phyloP scores from a whole-genome alignment of 352 stramenopile genomes.

The Phytophthora hibernalis region DNA sequence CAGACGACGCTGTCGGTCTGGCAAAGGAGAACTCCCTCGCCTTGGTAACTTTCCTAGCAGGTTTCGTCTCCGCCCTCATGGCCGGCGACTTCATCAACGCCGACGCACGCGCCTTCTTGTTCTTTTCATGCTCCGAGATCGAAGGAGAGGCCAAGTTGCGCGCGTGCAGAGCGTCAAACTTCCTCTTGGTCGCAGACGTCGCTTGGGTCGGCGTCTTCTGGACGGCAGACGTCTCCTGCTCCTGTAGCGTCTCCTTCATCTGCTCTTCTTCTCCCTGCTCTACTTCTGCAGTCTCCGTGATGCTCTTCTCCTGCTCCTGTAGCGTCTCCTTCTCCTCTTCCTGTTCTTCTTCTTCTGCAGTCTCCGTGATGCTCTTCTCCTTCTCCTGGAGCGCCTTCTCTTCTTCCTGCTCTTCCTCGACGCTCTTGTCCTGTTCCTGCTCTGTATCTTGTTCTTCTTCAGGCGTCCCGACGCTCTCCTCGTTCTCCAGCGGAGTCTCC shows the following conservation, averaged over 20 bases:
- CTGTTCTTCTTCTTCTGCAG: too few species aligned
- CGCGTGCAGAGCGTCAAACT: conserved; percentile 29
- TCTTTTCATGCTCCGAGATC: conserved; percentile 28
- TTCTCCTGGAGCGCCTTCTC: too few species aligned
- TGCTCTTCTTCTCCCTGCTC: too few species aligned
- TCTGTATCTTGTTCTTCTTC: neutral
- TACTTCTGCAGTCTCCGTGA: neutral
- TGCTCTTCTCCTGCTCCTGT: neutral
- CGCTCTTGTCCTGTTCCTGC: neutral
- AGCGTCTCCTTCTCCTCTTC: too few species aligned
- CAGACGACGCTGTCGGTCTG: conserved; percentile 39
- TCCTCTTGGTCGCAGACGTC: conserved; percentile 33
- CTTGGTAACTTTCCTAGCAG: conserved; percentile 20
- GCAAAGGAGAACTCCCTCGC: conserved; percentile 42
- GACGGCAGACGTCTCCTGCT: neutral
- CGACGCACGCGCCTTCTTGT: conserved; percentile 29
- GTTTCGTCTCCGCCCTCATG: conserved; percentile 8
- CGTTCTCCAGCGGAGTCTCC: neutral
- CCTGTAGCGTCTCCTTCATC: neutral
- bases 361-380: too few species aligned
- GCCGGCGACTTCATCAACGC: conserved; percentile 17
- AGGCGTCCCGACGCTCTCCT: too few species aligned
- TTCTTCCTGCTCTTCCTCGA: too few species aligned
- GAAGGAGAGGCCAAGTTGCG: conserved; percentile 1
- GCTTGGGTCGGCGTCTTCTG: conserved; percentile 11